Evolutionary conservation across 2,329 filamentous ascomycete genomes (phyloP).

Genomic region (Fusarium chaquense): DNA sequence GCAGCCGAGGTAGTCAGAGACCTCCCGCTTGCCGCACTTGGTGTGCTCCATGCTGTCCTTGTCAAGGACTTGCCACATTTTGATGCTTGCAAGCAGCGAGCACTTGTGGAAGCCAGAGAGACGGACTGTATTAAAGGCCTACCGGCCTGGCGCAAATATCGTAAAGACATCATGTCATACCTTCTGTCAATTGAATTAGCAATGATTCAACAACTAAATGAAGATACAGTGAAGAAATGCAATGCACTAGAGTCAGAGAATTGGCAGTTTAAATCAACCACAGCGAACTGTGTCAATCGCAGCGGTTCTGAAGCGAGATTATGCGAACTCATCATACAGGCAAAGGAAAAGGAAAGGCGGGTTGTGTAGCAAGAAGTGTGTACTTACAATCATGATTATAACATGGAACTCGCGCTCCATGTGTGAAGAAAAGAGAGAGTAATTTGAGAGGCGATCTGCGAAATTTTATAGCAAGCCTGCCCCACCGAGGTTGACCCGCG

Average conservation of each 20-base stretch:
- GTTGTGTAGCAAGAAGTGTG: neutral
- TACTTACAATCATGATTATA: conserved; percentile 57
- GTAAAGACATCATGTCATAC: conserved; percentile 58
- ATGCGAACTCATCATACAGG: conserved; percentile 58
- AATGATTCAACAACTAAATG: conserved; percentile 16
- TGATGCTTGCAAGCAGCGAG: conserved; percentile 24
- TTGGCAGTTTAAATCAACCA: conserved; percentile 59
- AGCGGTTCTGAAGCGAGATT: conserved; percentile 63
- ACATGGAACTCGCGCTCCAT: conserved; percentile 50
- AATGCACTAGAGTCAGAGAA: conserved; percentile 50
- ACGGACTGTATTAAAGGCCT: conserved; percentile 45
- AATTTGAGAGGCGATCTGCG: conserved; percentile 14
- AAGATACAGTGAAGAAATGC: conserved; percentile 23
- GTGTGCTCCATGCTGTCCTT: conserved; percentile 21
- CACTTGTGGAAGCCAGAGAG: conserved; percentile 19
- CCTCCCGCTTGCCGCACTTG: conserved; percentile 27
- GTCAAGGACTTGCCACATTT: conserved; percentile 24
- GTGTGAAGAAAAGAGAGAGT: conserved; percentile 37
- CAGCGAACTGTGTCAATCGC: conserved; percentile 62
- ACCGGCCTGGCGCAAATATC: conserved; percentile 54
- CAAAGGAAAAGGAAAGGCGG: neutral
- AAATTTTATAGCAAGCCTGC: conserved; percentile 38
- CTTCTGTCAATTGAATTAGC: conserved; percentile 46
- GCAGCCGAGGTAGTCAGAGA: conserved; percentile 40
- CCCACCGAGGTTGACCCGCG: conserved; percentile 43